phyloP scores from a whole-genome alignment of 139 green algal species.

The Nannochloris sp. region DNA sequence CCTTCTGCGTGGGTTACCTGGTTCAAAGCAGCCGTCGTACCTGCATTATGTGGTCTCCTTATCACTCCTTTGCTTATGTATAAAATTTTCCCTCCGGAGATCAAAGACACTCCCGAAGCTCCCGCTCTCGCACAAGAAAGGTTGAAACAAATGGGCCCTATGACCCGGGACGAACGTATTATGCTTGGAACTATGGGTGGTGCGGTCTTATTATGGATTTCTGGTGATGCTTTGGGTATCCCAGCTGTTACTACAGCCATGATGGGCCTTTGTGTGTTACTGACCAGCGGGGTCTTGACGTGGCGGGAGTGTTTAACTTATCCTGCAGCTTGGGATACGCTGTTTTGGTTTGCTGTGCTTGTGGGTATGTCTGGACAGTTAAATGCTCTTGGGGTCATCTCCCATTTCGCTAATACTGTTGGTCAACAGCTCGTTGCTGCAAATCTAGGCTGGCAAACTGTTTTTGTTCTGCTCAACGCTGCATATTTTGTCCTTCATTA shows the following conservation, averaged over 20 bases:
- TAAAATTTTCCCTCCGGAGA: conserved; percentile 51
- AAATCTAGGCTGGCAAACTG: conserved; percentile 64
- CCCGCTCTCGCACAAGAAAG: conserved; percentile 45
- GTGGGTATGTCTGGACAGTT: conserved; percentile 80
- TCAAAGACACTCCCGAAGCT: conserved; percentile 87
- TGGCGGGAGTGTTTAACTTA: conserved; percentile 93
- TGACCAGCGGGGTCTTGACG: conserved; percentile 76
- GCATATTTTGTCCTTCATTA: conserved; percentile 94
- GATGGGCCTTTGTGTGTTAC: conserved; percentile 82
- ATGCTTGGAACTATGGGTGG: conserved; percentile 82
- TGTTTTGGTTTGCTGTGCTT: conserved; percentile 88
- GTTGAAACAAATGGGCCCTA: conserved; percentile 78
- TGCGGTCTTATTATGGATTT: conserved; percentile 88
- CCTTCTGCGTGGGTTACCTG: conserved; percentile 82
- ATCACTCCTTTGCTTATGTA: conserved; percentile 71
- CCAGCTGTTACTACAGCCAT: conserved; percentile 83
- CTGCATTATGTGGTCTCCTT: conserved; percentile 40
- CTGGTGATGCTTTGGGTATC: conserved; percentile 61
- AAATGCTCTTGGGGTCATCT: conserved; percentile 68
- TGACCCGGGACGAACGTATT: conserved; percentile 78
- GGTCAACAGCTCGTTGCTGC: conserved; percentile 40
- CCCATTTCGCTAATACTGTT: conserved; percentile 46
- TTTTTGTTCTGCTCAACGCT: conserved; percentile 78
- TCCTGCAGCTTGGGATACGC: conserved; percentile 92
- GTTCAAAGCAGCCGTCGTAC: conserved; percentile 69